phyloP scores from a whole-genome alignment of 768 basidiomycete genomes.

The Tulasnella sp. region DNA sequence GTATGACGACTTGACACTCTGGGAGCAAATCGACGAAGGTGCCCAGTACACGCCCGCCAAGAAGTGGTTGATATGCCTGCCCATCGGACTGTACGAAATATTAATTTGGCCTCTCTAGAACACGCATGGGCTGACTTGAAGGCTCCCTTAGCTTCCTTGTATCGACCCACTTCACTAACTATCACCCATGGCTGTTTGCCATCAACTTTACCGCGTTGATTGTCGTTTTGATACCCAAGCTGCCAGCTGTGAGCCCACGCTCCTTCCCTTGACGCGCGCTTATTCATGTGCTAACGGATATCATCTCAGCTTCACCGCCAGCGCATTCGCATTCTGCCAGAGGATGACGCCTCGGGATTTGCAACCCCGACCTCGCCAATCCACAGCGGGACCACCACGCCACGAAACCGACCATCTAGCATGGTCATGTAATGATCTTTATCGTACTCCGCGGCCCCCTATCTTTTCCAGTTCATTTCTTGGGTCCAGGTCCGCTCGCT shows the following conservation, averaged over 20 bases:
- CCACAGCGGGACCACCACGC: conserved; percentile 2
- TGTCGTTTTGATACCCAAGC: conserved; percentile 82
- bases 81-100: conserved; percentile 67
- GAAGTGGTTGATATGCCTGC: conserved; percentile 89
- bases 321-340: conserved; percentile 59
- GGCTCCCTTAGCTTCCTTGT: conserved; percentile 63
- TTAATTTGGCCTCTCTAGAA: neutral
- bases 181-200: conserved; percentile 87
- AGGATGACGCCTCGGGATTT: conserved; percentile 49
- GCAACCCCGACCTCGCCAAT: conserved; percentile 51
- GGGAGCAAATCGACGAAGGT: conserved; percentile 99
- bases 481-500: neutral
- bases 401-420: neutral
- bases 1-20: conserved; percentile 93
- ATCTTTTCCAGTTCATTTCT: neutral
- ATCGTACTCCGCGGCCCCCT: neutral
- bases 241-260: conserved; percentile 63
- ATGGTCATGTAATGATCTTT: neutral
- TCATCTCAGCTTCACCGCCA: conserved; percentile 60
- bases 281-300: neutral
- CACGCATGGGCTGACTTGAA: conserved; percentile 6
- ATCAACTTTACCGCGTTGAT: conserved; percentile 73
- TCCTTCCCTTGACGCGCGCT: conserved; percentile 9
- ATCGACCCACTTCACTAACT: conserved; percentile 96
- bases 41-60: conserved; percentile 98